A percentile compares a stretch with the other conserved stretches of the same genome.
phyloP scores from a whole-genome alignment of 108 stramenopile genomes.

The Fistulifera pelliculosa region DNA sequence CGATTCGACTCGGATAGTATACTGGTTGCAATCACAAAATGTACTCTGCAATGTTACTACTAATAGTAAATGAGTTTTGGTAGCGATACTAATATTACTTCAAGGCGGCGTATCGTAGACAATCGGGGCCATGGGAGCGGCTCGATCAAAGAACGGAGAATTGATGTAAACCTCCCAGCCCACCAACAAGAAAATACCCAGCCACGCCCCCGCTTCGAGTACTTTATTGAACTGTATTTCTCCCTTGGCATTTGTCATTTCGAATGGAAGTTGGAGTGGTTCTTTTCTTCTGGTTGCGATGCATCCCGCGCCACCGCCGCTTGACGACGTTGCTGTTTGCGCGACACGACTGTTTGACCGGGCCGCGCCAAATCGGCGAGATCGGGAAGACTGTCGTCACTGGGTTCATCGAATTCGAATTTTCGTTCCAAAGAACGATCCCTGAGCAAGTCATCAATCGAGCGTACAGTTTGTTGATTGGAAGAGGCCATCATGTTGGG shows the following conservation, averaged over 20 bases:
- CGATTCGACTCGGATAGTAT: too few relatives aligned
- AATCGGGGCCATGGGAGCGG: slow-evolving; percentile 70
- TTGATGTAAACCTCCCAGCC: slow-evolving; percentile 85
- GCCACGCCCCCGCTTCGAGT: slow-evolving; percentile 71
- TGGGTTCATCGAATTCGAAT: slow-evolving; percentile 30
- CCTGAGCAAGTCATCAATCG: slow-evolving; percentile 30
- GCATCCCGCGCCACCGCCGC: slow-evolving; percentile 45
- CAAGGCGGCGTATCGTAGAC: slow-evolving; percentile 29
- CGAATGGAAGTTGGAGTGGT: slow-evolving; percentile 13
- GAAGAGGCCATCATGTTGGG: slow-evolving; percentile 25
- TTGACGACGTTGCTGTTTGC: slow-evolving; percentile 52
- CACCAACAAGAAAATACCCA: slow-evolving; percentile 65
- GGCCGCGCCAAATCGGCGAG: slow-evolving; percentile 33
- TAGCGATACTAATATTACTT: too few relatives aligned
- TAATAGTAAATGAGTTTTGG: too few relatives aligned
- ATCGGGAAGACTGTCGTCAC: slow-evolving; percentile 42
- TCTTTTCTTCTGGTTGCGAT: slow-evolving; percentile 21
- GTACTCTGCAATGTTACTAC: too few relatives aligned
- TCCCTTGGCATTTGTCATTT: slow-evolving; percentile 23
- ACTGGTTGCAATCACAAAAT: too few relatives aligned
- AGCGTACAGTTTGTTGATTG: slow-evolving; percentile 11
- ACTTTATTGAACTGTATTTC: slow-evolving; percentile 29
- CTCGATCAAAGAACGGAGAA: slow-evolving; percentile 79
- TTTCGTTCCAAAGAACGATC: slow-evolving; percentile 43
- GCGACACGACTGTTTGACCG: slow-evolving; percentile 17